Evolutionary conservation across 257 asterid genomes (phyloP).

Genomic region (Solanum neorickii): DNA sequence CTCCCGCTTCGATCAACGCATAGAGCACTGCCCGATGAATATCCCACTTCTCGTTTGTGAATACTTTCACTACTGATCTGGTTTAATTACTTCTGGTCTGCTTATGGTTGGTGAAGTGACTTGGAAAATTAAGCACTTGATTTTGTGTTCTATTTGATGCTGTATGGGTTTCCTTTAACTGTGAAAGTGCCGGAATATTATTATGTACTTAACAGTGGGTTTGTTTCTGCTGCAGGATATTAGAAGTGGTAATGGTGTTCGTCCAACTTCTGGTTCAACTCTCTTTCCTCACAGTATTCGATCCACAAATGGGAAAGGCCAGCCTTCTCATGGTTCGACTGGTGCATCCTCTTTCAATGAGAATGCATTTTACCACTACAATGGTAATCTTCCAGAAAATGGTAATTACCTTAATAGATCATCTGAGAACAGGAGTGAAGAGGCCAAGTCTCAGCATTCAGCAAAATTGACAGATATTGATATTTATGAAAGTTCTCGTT

Average conservation of each 20-base stretch:
- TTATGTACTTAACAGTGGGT: background rate
- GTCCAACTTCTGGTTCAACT: constrained; percentile 68
- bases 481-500: constrained; percentile 86
- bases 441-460: constrained; percentile 35
- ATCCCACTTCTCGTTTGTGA: too few species aligned
- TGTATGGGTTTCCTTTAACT: background rate
- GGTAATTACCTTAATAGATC: constrained; percentile 28
- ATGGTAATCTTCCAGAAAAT: constrained; percentile 34
- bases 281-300: constrained; percentile 95
- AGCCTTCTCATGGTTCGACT: constrained; percentile 14
- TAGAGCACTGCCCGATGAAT: too few species aligned
- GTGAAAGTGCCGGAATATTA: background rate
- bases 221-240: constrained; percentile 52
- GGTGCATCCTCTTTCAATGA: constrained; percentile 34
- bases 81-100: background rate
- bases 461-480: constrained; percentile 52
- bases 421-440: constrained; percentile 53
- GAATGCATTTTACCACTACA: constrained; percentile 13
- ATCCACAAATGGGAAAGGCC: constrained; percentile 47
- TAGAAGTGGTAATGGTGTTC: constrained; percentile 53
- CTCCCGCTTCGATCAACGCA: too few species aligned
- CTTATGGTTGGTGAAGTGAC: background rate
- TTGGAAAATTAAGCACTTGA: background rate
- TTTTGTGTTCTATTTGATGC: background rate
- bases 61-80: background rate